phyloP scores from a whole-genome alignment of 73 alveolate species.

The Breviolum minutum region DNA sequence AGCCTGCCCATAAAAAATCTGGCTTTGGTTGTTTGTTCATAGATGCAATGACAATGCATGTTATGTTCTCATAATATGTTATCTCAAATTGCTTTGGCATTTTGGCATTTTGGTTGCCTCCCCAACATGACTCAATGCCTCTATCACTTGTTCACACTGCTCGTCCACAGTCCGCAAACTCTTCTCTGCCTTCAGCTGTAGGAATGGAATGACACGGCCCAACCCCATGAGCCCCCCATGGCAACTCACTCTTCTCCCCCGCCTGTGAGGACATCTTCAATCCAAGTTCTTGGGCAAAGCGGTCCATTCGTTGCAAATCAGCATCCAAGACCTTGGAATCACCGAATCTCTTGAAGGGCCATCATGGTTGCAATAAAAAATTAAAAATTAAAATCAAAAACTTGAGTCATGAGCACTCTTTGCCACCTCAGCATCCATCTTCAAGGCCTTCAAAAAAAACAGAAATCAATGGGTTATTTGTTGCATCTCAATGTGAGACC shows the following conservation, averaged over 20 bases:
- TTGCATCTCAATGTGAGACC: not conserved
- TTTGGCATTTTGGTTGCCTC: not conserved
- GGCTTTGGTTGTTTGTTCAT: too few relatives aligned
- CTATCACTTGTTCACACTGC: constrained; percentile 28
- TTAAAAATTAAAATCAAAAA: not conserved
- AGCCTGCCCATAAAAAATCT: not conserved
- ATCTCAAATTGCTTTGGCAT: too few relatives aligned
- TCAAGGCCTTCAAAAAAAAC: not conserved
- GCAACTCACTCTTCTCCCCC: not conserved
- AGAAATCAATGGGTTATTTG: too few relatives aligned
- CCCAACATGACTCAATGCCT: not conserved
- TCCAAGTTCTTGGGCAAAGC: constrained; percentile 18
- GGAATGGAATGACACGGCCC: too few relatives aligned
- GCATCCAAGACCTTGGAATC: constrained; percentile 14
- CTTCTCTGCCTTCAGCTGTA: not conserved
- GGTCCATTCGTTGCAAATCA: constrained; percentile 44
- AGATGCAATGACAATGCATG: too few relatives aligned
- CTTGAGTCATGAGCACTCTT: constrained; percentile 13
- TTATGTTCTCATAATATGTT: too few relatives aligned
- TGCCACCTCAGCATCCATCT: constrained; percentile 39
- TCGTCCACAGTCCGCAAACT: constrained; percentile 10
- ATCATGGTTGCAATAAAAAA: not conserved
- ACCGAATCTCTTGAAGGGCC: not conserved
- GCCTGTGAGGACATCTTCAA: constrained; percentile 43
- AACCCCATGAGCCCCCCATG: not conserved